phyloP scores from a whole-genome alignment of 75 land plant genomes.

The Selaginella moellendorffii region DNA sequence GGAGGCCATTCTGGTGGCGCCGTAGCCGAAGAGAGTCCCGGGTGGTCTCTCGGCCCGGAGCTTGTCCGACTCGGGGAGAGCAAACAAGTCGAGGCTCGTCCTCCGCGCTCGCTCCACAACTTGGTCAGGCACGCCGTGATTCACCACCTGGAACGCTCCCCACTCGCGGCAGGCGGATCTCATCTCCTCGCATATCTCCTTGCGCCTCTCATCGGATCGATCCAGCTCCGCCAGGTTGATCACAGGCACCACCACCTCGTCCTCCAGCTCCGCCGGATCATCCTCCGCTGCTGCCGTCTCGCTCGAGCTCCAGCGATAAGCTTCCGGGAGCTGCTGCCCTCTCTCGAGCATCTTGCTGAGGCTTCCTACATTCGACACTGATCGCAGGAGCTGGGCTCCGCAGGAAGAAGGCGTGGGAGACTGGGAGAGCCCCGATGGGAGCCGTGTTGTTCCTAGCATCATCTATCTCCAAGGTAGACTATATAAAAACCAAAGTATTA shows the following conservation, averaged over 20 bases:
- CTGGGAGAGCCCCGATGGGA: no score
- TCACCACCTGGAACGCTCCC: slow-evolving; percentile 57
- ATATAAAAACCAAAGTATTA: no score
- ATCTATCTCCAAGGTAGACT: no score
- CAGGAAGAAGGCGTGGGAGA: no score
- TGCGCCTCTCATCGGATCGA: no score
- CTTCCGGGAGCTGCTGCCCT: slow-evolving; percentile 1
- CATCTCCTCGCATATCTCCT: not conserved
- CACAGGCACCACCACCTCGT: slow-evolving; percentile 3
- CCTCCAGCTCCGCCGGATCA: not conserved
- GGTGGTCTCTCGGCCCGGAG: slow-evolving; percentile 33
- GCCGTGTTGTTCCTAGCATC: no score
- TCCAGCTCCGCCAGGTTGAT: not conserved
- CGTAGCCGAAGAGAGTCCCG: slow-evolving; percentile 51
- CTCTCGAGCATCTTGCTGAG: not conserved
- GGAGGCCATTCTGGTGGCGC: slow-evolving; percentile 33
- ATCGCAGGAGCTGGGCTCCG: no score
- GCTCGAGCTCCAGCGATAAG: not conserved
- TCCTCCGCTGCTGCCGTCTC: not conserved
- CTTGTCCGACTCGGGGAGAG: slow-evolving; percentile 51
- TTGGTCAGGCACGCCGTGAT: slow-evolving; percentile 35
- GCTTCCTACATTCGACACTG: not conserved
- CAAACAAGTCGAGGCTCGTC: slow-evolving; percentile 29
- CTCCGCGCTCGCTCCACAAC: slow-evolving; percentile 32
- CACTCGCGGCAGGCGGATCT: slow-evolving; percentile 42